phyloP scores from a whole-genome alignment of 805 yeast species.

The Zygotorulaspora sp. region DNA sequence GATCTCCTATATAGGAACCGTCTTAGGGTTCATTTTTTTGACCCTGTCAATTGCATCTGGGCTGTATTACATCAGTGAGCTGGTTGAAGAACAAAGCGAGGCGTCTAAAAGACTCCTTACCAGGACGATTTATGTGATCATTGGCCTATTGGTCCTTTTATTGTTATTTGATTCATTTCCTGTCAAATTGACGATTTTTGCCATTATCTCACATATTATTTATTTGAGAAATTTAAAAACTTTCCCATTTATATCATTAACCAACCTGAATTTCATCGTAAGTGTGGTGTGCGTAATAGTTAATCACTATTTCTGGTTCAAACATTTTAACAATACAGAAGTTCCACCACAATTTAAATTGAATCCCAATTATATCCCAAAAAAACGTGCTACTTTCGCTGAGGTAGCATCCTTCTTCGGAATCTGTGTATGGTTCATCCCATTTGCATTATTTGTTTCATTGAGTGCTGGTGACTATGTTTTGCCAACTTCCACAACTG shows the following conservation, averaged over 20 bases:
- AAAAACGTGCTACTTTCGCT: conserved; percentile 71
- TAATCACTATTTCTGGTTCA: conserved; percentile 89
- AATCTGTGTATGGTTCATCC: conserved; percentile 87
- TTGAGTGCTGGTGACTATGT: conserved; percentile 88
- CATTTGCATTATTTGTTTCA: conserved; percentile 86
- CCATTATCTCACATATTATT: conserved; percentile 64
- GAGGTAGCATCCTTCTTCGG: conserved; percentile 97
- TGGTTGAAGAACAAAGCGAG: conserved; percentile 90
- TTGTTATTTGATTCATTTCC: conserved; percentile 79
- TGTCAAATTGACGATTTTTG: conserved; percentile 56
- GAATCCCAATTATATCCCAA: conserved; percentile 54
- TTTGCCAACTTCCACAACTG: conserved; percentile 52
- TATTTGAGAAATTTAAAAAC: conserved; percentile 72
- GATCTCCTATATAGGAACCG: conserved; percentile 56
- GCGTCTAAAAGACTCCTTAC: conserved; percentile 69
- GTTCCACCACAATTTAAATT: conserved; percentile 65
- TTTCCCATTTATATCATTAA: conserved; percentile 79
- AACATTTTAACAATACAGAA: conserved; percentile 62
- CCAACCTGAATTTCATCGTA: conserved; percentile 63
- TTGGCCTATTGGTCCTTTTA: conserved; percentile 50
- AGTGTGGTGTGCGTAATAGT: conserved; percentile 69
- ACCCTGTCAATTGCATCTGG: conserved; percentile 83
- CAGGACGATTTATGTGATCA: conserved; percentile 59
- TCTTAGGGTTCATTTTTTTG: conserved; percentile 56
- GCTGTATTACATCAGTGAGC: conserved; percentile 81